Base-by-base conservation (phyloP, 495 filamentous ascomycete species). In the Cercophora newfieldiana region DNA sequence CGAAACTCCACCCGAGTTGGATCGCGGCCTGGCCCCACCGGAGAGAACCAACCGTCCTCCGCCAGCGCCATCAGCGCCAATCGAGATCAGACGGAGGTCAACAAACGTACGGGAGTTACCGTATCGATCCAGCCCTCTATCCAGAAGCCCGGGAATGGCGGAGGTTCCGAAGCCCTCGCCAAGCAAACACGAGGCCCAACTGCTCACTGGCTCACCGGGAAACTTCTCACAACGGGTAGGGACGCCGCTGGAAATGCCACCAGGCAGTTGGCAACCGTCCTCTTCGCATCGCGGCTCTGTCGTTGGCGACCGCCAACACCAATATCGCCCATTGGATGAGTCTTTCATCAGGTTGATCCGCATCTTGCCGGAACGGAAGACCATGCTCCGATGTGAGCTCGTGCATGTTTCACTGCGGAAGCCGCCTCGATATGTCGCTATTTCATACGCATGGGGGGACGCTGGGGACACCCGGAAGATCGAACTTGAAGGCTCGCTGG, bases 391-490 rank as follows among this genome's bases (percentile, higher is more conserved):
- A n/a, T 59, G 57, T 16, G 57, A 60, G 10, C 21, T 60, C 3
- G 0, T 60, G 1, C 57, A 60, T 19, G 57, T 47, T 0, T 60
- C 57, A 1, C 3, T 60, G n/a, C 12, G 33, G 3, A 10, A 28
- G 5, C 57, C 16, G 0, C 57, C 33, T 24, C 57, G 22, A 25
- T 60, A n/a, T 14, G 22, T n/a, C 19, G 57, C 57, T 19, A 60
- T 60, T 6, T 60, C 57, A 1, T 60, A 60, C 33, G 31, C 57
- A 16, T 59, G 57, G 57, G 56, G 57, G 7, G 57, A 59, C 18
- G 30, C 33, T 14, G 19, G 57, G 1, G 57, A 59, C 18, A 59
- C 57, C 2, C 29, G n/a, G 1, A 59, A 44, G 4, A 47, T 59
- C 21, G 57, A 59, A 19, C 21, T 59, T 16, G 30, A 47, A 0